A percentile compares a stretch with the other conserved stretches of the same genome.
These are phyloP conservation scores for Calonectria hawksworthii DNA, from an alignment of 2,329 filamentous ascomycete genomes.

Conservation along the genomic window DNA sequence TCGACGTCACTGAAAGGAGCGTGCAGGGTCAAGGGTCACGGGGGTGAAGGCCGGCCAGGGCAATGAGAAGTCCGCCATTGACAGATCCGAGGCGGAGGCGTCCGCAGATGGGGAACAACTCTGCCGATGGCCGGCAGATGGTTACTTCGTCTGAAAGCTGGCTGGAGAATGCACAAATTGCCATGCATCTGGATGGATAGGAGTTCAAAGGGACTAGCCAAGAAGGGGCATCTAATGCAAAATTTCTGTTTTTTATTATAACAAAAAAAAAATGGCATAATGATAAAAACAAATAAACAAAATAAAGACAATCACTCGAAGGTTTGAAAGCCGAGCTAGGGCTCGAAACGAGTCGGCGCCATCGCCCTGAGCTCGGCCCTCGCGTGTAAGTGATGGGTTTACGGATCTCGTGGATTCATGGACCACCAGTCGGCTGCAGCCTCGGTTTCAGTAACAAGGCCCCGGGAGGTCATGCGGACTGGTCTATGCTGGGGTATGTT, in stretches of 20 bases:
- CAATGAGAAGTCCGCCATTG: slow-evolving; percentile 26
- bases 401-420: slow-evolving; percentile 22
- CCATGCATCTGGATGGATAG: background rate
- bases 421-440: slow-evolving; percentile 24
- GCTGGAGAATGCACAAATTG: slow-evolving; percentile 40
- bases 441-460: slow-evolving; percentile 35
- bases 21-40: slow-evolving; percentile 14
- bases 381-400: slow-evolving; percentile 27
- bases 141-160: slow-evolving; percentile 22
- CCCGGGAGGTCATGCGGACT: slow-evolving; percentile 16
- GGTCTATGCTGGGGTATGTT: slow-evolving; percentile 25
- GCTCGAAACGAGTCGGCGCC: slow-evolving; percentile 35
- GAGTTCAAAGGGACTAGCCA: background rate
- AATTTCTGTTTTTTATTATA: background rate
- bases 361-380: slow-evolving; percentile 31
- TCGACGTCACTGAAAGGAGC: slow-evolving; percentile 39
- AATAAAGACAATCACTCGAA: background rate
- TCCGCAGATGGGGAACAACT: slow-evolving; percentile 42
- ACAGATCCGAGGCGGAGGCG: slow-evolving; percentile 41
- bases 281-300: background rate
- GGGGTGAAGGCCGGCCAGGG: slow-evolving; percentile 19
- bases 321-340: slow-evolving; percentile 9
- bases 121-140: slow-evolving; percentile 45
- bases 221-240: background rate
- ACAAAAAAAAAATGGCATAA: background rate